Conservation (phyloP, 2,329 filamentous ascomycete species). For the Fusarium brevicatenulatum region DNA sequence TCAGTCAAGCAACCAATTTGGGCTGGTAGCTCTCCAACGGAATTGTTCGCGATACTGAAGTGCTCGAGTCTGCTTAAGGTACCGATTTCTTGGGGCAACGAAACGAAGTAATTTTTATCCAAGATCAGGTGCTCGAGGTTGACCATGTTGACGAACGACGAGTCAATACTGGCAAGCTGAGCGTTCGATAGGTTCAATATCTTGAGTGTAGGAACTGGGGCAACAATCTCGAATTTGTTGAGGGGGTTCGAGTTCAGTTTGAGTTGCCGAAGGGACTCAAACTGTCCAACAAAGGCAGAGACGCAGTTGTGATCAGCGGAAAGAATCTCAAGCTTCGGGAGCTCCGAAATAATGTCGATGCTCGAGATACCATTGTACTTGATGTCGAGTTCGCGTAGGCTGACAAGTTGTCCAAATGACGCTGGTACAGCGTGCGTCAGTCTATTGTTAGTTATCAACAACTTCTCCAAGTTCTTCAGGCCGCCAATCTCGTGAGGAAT, state of each 20-base stretch:
- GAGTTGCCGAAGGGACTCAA: slow-evolving; percentile 82
- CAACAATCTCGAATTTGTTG: slow-evolving; percentile 87
- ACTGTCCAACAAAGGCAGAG: slow-evolving; percentile 89
- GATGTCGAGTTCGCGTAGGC: slow-evolving; percentile 89
- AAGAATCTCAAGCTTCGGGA: slow-evolving; percentile 88
- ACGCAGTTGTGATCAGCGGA: slow-evolving; percentile 93
- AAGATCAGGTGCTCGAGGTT: slow-evolving; percentile 88
- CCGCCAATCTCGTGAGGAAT: slow-evolving; percentile 83
- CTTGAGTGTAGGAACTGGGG: slow-evolving; percentile 82
- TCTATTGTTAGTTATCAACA: slow-evolving; percentile 96
- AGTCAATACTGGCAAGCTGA: slow-evolving; percentile 90
- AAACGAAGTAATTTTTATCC: slow-evolving; percentile 96
- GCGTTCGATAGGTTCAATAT: slow-evolving; percentile 90
- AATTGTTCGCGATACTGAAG: slow-evolving; percentile 94
- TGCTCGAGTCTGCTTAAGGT: slow-evolving; percentile 85
- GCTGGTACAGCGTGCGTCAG: slow-evolving; percentile 79
- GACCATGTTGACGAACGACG: slow-evolving; percentile 86
- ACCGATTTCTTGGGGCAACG: slow-evolving; percentile 85
- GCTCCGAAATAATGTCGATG: slow-evolving; percentile 85
- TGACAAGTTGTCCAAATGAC: slow-evolving; percentile 77
- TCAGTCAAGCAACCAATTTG: slow-evolving; percentile 91
- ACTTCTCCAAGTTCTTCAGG: slow-evolving; percentile 81
- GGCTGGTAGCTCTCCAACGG: slow-evolving; percentile 81
- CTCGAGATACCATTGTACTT: slow-evolving; percentile 91
- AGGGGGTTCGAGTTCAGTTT: slow-evolving; percentile 95